Base-by-base conservation (phyloP, 192 early-diverging fungal species). In the Coemansia sp. region DNA sequence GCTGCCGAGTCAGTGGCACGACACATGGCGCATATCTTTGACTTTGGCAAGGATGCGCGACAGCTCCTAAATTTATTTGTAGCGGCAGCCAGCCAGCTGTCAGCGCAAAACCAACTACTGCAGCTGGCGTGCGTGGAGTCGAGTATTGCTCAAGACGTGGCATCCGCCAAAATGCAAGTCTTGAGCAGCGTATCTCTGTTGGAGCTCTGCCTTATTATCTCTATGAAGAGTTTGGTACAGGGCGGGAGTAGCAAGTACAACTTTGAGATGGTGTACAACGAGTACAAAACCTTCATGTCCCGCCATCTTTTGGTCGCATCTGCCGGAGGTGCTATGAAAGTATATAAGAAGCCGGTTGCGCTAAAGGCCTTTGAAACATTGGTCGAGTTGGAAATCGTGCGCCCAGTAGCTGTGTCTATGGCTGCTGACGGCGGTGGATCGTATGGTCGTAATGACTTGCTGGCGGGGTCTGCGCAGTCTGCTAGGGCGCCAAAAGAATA, bases 231-330 rank as follows among this genome's bases (percentile, higher is more conserved):
- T 30, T 68, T 93, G 43, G 72, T 91, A 19, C 83, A 86, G 10
- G 85, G 86, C 21, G 89, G 91, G 49, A 88, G 84, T n/a, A 69
- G 68, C 53, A 77, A 83, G 21, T 96, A 94, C 71, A 98, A 95
- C 66, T 98, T 98, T 86, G 92, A 93, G 74, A 96, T 98, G 93
- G 88, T 95, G 5, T 94, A 94, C 71, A 92, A 96, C 68, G 92
- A 93, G 81, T 96, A 95, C 85, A 89, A 91, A 64, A 88, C 91
- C 0, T 94, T 96, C 72, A 89, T 91, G 91, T 87, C 82, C 35
- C 76, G 75, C 70, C 28, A 86, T 77, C 44, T 89, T 84, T 61
- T 73, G 67, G 82, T 65, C 16, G 69, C 67, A 55, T 44, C 71
- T 40, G 59, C 77, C 3, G 82, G 84, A 14, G 85, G 88, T 28